A percentile compares a stretch with the other conserved stretches of the same genome.
Evolutionary conservation across 2,329 filamentous ascomycete genomes (phyloP).

Genomic region (Ceratocystis smalleyi): DNA sequence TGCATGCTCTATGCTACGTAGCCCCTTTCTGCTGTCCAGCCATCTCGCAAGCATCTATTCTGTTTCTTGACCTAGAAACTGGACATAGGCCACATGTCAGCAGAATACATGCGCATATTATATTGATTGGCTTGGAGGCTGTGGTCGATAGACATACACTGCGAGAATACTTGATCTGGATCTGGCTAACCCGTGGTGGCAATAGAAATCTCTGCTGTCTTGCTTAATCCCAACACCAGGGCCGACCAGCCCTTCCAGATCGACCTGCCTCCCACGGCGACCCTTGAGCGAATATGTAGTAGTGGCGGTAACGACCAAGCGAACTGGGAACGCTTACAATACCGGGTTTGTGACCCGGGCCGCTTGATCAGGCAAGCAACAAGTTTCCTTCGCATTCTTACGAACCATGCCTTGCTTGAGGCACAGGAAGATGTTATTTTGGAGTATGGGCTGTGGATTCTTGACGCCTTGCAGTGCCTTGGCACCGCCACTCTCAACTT

Average conservation of each 20-base stretch:
- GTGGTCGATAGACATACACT: too few relatives aligned
- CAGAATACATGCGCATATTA: neutral
- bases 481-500: conserved; percentile 28
- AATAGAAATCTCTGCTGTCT: conserved; percentile 14
- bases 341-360: conserved; percentile 26
- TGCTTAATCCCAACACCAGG: conserved; percentile 11
- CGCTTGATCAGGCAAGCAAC: conserved; percentile 34
- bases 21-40: too few relatives aligned
- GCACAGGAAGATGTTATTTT: conserved; percentile 22
- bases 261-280: conserved; percentile 27
- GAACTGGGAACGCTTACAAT: conserved; percentile 25
- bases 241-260: conserved; percentile 19
- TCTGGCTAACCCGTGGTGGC: conserved; percentile 3
- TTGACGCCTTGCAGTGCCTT: conserved; percentile 34
- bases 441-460: conserved; percentile 33
- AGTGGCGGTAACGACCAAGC: conserved; percentile 18
- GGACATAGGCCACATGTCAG: too few relatives aligned
- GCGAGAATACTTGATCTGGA: neutral
- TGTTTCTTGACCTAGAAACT: neutral
- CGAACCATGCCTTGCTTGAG: conserved; percentile 27
- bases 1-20: too few relatives aligned
- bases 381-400: conserved; percentile 31
- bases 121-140: neutral
- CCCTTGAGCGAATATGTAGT: conserved; percentile 25
- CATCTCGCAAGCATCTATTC: neutral